Percentiles rank a stretch among this genome's conserved stretches.
phyloP scores from a whole-genome alignment of 1,284 basidiomycete species.

The Pseudozyma pruni region DNA sequence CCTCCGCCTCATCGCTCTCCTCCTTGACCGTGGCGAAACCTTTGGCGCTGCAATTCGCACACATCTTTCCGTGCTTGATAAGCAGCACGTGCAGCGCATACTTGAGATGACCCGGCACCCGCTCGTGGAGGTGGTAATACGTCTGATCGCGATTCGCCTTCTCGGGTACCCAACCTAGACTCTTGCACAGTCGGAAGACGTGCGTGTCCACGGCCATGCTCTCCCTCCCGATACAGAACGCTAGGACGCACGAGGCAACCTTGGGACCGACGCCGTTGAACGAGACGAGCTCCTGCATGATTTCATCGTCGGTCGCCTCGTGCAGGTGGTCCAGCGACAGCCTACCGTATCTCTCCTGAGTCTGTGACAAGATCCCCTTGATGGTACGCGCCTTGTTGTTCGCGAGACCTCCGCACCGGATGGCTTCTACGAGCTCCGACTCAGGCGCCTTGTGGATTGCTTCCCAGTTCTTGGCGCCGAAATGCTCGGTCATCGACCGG shows the following conservation, averaged over 20 bases:
- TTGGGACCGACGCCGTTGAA: constrained; percentile 78
- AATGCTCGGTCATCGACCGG: constrained; percentile 72
- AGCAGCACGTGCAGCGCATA: constrained; percentile 79
- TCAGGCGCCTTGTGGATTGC: constrained; percentile 73
- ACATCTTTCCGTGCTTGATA: constrained; percentile 73
- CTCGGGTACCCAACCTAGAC: constrained; percentile 78
- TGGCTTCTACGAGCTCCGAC: constrained; percentile 73
- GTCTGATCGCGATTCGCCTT: constrained; percentile 74
- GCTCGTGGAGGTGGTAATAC: constrained; percentile 78
- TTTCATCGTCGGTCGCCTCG: constrained; percentile 72
- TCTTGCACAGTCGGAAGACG: constrained; percentile 74
- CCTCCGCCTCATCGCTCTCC: constrained; percentile 23
- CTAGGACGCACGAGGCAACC: constrained; percentile 79
- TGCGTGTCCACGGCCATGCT: constrained; percentile 82
- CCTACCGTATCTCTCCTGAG: constrained; percentile 37
- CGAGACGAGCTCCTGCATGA: constrained; percentile 72
- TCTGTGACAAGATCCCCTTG: constrained; percentile 46
- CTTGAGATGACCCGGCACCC: constrained; percentile 75
- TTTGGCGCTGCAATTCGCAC: constrained; percentile 64
- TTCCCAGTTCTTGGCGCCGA: constrained; percentile 75
- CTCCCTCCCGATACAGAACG: constrained; percentile 79
- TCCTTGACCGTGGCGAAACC: constrained; percentile 64
- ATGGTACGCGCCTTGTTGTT: constrained; percentile 79
- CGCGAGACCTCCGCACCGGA: constrained; percentile 78
- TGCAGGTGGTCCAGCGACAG: constrained; percentile 70